phyloP scores from a whole-genome alignment of 1,284 basidiomycete genomes.

The Cryptococcus hybrid region DNA sequence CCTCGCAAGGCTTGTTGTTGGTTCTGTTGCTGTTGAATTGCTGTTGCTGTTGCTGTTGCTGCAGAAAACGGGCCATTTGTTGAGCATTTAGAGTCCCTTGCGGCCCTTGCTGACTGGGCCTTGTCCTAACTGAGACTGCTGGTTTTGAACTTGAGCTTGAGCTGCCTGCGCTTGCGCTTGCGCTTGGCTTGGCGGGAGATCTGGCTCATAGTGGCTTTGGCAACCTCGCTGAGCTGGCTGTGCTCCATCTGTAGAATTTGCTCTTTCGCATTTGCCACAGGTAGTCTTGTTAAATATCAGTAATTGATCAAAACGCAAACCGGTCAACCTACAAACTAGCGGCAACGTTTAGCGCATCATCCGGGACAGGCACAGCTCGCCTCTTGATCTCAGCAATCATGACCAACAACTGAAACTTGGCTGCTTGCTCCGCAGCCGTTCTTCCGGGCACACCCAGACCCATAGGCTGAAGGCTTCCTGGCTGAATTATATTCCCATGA shows the following conservation, averaged over 20 bases:
- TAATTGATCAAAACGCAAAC: neutral
- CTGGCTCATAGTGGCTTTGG: conserved; percentile 5
- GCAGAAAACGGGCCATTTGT: neutral
- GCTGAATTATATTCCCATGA: too few species aligned
- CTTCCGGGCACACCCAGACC: neutral
- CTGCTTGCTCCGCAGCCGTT: conserved; percentile 6
- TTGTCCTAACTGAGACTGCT: neutral
- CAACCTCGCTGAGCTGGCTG: conserved; percentile 4
- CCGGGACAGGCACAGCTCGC: conserved; percentile 8
- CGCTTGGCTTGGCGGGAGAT: neutral
- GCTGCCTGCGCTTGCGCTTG: neutral
- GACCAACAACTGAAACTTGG: conserved; percentile 13
- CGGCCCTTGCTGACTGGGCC: too few species aligned
- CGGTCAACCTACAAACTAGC: conserved; percentile 5
- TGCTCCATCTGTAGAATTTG: conserved; percentile 10
- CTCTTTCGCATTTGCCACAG: conserved; percentile 6
- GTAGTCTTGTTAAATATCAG: conserved; percentile 1
- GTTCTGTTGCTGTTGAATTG: conserved; percentile 1
- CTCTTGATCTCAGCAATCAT: conserved; percentile 16
- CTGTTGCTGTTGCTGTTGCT: neutral
- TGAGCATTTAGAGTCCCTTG: neutral
- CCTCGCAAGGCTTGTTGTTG: conserved; percentile 7
- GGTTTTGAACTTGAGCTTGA: conserved; percentile 2
- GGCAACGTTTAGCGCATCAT: conserved; percentile 13
- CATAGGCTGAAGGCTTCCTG: too few species aligned